A percentile compares a stretch with the other conserved stretches of the same genome.
phyloP scores from a whole-genome alignment of 2,329 filamentous ascomycete genomes.

The Cadophora gregata region DNA sequence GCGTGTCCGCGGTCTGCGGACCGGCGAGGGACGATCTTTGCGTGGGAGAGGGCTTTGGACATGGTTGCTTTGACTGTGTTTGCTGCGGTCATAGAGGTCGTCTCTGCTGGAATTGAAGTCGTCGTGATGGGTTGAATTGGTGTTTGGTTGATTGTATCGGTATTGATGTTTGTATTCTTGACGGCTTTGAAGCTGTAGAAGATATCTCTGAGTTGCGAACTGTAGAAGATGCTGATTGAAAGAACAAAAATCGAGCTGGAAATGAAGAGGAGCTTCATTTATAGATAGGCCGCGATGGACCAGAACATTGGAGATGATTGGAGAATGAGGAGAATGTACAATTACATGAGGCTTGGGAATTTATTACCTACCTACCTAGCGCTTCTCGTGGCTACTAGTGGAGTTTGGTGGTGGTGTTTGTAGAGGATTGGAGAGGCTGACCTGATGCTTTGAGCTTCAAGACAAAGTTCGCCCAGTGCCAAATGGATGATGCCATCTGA shows the following conservation, averaged over 20 bases:
- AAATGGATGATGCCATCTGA: constrained; percentile 8
- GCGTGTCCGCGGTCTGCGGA: constrained; percentile 76
- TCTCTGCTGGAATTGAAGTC: constrained; percentile 13
- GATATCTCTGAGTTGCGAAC: constrained; percentile 36
- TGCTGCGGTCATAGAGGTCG: constrained; percentile 36
- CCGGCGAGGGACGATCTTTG: constrained; percentile 76
- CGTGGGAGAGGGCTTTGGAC: constrained; percentile 68
- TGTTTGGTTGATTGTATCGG: not conserved
- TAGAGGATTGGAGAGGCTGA: constrained; percentile 7
- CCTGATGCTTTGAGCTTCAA: constrained; percentile 5
- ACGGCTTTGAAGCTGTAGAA: constrained; percentile 32
- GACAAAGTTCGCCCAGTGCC: not conserved
- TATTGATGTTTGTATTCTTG: constrained; percentile 15
- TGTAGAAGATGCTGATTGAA: constrained; percentile 42
- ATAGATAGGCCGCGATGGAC: constrained; percentile 34
- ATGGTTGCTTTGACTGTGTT: constrained; percentile 53
- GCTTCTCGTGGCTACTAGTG: not conserved
- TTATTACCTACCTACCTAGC: constrained; percentile 22
- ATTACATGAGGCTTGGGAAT: constrained; percentile 35
- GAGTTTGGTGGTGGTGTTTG: constrained; percentile 24
- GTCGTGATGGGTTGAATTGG: constrained; percentile 17
- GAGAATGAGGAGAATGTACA: constrained; percentile 29
- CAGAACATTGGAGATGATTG: constrained; percentile 39
- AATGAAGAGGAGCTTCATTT: constrained; percentile 45
- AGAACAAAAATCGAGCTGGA: constrained; percentile 43